A percentile compares a stretch with the other conserved stretches of the same genome.
These are phyloP conservation scores for Ulota crispa DNA, from an alignment of 225 moss, liverwort and hornwort genomes.

Conservation along the genomic window DNA sequence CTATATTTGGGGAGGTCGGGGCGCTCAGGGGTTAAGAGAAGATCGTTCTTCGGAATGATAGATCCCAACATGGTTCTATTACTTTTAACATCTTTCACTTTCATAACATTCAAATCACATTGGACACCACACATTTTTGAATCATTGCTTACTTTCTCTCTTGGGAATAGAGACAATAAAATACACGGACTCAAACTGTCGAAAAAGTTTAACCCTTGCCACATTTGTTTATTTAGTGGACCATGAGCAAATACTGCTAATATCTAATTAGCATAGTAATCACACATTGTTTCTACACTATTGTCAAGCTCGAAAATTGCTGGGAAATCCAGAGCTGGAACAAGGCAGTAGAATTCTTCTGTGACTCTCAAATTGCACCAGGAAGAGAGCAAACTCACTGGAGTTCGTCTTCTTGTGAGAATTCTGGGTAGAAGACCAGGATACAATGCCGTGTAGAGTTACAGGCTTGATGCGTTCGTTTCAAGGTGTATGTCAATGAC, in stretches of 20 bases:
- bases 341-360: background rate
- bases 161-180: background rate
- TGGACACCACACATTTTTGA: background rate
- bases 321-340: slow-evolving; percentile 1
- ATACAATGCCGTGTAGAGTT: background rate
- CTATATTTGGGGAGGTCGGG: background rate
- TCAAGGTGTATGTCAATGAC: background rate
- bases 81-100: background rate
- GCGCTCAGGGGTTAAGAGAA: background rate
- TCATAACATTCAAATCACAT: background rate
- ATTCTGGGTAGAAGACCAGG: background rate
- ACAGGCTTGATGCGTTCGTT: background rate
- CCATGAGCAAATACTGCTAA: background rate
- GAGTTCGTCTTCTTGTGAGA: background rate
- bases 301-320: background rate
- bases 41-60: background rate
- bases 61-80: background rate
- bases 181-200: background rate
- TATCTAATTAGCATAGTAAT: background rate
- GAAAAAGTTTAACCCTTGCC: background rate
- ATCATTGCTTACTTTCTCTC: background rate
- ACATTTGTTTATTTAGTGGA: background rate
- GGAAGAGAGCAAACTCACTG: background rate
- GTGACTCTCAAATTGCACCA: background rate
- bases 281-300: background rate